Evolutionary conservation across 108 stramenopile species (phyloP).

Genomic region (Cyclotella baltica): DNA sequence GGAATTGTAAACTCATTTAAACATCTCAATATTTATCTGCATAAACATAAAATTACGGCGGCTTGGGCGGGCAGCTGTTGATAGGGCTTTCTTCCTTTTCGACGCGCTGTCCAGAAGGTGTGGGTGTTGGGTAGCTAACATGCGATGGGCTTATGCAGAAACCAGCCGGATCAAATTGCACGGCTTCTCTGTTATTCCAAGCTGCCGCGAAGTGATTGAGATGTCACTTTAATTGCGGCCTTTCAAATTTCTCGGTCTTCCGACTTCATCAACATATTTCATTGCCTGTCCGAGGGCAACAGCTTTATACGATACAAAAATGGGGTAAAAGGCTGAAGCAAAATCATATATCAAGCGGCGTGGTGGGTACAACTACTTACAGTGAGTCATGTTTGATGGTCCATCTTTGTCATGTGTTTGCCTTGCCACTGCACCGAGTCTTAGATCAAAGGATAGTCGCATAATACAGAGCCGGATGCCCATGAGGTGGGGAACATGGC

Average conservation of each 20-base stretch:
- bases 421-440: conserved; percentile 25
- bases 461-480: conserved; percentile 37
- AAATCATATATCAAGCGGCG: background rate
- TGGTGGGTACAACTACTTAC: background rate
- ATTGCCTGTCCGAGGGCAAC: conserved; percentile 12
- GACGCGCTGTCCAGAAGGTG: background rate
- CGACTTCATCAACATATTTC: conserved; percentile 14
- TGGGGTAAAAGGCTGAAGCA: background rate
- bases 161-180: background rate
- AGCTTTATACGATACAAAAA: background rate
- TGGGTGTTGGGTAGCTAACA: background rate
- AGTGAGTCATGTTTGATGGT: conserved; percentile 38
- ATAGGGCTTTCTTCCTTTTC: background rate
- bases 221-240: conserved; percentile 9
- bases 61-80: background rate
- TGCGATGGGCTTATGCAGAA: background rate
- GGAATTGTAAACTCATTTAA: background rate
- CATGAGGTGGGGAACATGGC: no score
- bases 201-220: conserved; percentile 9
- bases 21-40: conserved; percentile 4
- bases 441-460: conserved; percentile 32
- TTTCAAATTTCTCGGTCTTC: background rate
- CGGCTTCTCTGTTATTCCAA: background rate
- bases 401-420: conserved; percentile 30
- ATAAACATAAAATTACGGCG: no score